phyloP scores from a whole-genome alignment of 1,284 basidiomycete genomes.

The Ganoderma sinense region DNA sequence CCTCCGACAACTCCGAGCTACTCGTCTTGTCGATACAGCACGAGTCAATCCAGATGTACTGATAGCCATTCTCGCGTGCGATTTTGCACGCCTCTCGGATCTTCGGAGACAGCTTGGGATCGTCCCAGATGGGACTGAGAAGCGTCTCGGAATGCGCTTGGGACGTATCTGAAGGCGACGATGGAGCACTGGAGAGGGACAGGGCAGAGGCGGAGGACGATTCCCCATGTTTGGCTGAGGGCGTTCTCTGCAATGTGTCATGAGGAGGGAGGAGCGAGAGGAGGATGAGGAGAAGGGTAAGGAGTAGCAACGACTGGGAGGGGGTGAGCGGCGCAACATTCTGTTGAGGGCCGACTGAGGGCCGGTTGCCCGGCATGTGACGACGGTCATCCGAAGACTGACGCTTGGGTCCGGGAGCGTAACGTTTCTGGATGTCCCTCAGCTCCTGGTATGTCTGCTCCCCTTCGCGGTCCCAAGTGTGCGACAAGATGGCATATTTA shows the following conservation, averaged over 20 bases:
- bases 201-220: neutral
- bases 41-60: slow-evolving; percentile 17
- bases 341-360: too few species aligned
- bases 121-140: neutral
- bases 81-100: neutral
- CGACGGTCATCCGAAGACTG: neutral
- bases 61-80: neutral
- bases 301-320: too few species aligned
- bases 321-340: neutral
- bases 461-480: neutral
- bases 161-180: neutral
- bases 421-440: neutral
- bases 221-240: neutral
- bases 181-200: neutral
- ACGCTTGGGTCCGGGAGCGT: neutral
- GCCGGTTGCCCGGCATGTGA: neutral
- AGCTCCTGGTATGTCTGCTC: neutral
- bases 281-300: neutral
- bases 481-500: neutral
- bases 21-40: slow-evolving; percentile 21
- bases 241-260: neutral
- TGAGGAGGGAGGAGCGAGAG: neutral
- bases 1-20: slow-evolving; percentile 19
- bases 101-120: neutral
- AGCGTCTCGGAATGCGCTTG: neutral